These are phyloP conservation scores for Adansonia gregorii DNA, from an alignment of 441 rosid species.

Conservation along the genomic window DNA sequence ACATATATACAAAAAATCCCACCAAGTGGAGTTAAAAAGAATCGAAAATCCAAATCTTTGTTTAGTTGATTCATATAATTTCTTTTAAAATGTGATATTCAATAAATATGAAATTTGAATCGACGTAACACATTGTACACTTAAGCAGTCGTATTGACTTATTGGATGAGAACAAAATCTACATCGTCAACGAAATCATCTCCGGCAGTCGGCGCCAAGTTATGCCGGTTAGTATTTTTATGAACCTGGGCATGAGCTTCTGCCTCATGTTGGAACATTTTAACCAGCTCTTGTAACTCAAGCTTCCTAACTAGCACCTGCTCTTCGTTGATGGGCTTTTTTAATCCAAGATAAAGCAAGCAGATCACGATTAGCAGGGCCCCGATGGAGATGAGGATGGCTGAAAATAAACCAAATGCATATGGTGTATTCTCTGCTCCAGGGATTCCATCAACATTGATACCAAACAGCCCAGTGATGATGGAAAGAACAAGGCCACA, in stretches of 20 bases:
- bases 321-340: slow-evolving; percentile 62
- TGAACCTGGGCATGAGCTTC: slow-evolving; percentile 90
- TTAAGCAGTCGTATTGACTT: background rate
- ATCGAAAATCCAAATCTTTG: too few species aligned
- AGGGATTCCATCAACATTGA: slow-evolving; percentile 96
- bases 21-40: too few species aligned
- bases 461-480: slow-evolving; percentile 87
- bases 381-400: slow-evolving; percentile 53
- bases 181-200: slow-evolving; percentile 46
- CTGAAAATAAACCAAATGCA: slow-evolving; percentile 83
- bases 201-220: slow-evolving; percentile 77
- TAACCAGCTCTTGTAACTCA: slow-evolving; percentile 70
- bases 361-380: slow-evolving; percentile 60
- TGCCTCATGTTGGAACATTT: slow-evolving; percentile 92
- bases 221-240: slow-evolving; percentile 44
- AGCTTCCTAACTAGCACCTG: slow-evolving; percentile 22
- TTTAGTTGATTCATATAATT: too few species aligned
- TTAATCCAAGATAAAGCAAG: slow-evolving; percentile 74
- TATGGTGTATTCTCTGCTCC: slow-evolving; percentile 79
- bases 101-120: too few species aligned
- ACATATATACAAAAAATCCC: too few species aligned
- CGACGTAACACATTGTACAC: too few species aligned
- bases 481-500: slow-evolving; percentile 84
- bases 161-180: slow-evolving; percentile 64
- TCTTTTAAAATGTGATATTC: too few species aligned